A percentile compares a stretch with the other conserved stretches of the same genome.
These are phyloP conservation scores for Wickerhamomyces chambardii DNA, from an alignment of 805 yeast genomes.

Conservation along the genomic window DNA sequence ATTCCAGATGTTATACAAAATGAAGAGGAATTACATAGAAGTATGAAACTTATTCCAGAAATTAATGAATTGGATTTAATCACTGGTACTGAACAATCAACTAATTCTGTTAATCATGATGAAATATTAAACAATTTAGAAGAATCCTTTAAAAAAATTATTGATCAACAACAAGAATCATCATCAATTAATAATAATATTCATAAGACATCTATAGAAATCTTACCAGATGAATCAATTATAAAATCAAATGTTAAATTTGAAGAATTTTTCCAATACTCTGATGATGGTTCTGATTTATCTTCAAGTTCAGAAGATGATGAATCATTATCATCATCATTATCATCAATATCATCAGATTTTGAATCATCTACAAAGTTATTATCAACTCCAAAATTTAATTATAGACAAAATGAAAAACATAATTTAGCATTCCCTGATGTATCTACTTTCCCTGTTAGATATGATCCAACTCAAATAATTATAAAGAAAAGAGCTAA, in stretches of 20 bases:
- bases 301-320: constrained; percentile 7
- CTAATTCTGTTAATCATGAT: constrained; percentile 1
- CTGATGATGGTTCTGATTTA: background rate
- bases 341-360: constrained; percentile 1
- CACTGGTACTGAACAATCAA: constrained; percentile 7
- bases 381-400: constrained; percentile 9
- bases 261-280: constrained; percentile 13
- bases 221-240: constrained; percentile 1
- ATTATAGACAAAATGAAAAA: constrained; percentile 19
- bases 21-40: constrained; percentile 6
- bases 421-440: constrained; percentile 21
- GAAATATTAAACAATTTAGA: constrained; percentile 16
- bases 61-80: constrained; percentile 1
- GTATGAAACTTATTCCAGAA: background rate
- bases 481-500: background rate
- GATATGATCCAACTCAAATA: constrained; percentile 13
- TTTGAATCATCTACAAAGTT: too few relatives aligned
- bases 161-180: constrained; percentile 13
- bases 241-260: constrained; percentile 1
- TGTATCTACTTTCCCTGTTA: constrained; percentile 18
- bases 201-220: constrained; percentile 1
- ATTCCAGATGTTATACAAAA: background rate
- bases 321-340: constrained; percentile 3
- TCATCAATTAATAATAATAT: constrained; percentile 1
- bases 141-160: constrained; percentile 18